phyloP scores from a whole-genome alignment of 2,329 filamentous ascomycete species.

The Paraphoma chrysanthemicola region DNA sequence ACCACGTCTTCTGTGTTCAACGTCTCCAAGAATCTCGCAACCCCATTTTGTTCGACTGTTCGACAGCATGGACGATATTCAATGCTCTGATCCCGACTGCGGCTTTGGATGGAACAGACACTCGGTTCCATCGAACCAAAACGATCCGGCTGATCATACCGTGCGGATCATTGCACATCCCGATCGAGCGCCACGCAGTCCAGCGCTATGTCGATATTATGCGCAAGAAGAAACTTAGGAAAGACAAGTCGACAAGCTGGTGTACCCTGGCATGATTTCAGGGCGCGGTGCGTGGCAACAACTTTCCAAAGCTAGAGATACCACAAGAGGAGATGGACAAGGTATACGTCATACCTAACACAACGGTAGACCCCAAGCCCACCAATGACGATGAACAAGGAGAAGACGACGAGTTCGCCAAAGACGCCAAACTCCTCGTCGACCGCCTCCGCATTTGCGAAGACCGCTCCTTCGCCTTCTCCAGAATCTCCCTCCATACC shows the following conservation, averaged over 20 bases:
- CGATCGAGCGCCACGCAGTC: not conserved
- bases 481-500: not conserved
- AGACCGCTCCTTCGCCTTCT: not conserved
- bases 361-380: not conserved
- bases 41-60: no score
- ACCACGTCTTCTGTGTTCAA: slow-evolving; percentile 6
- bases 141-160: not conserved
- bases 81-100: not conserved
- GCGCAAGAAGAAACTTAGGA: slow-evolving; percentile 2
- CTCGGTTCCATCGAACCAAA: not conserved
- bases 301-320: not conserved
- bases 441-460: not conserved
- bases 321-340: not conserved
- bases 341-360: not conserved
- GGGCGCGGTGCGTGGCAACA: not conserved
- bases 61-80: not conserved
- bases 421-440: not conserved
- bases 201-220: slow-evolving; percentile 7
- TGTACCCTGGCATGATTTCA: not conserved
- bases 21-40: no score
- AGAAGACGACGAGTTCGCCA: not conserved
- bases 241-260: not conserved
- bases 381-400: not conserved
- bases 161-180: not conserved
- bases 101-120: not conserved